Percentiles rank a stretch among this genome's conserved stretches.
Conservation (phyloP, 2,329 filamentous ascomycete species). For the Sarocladium strictum region DNA sequence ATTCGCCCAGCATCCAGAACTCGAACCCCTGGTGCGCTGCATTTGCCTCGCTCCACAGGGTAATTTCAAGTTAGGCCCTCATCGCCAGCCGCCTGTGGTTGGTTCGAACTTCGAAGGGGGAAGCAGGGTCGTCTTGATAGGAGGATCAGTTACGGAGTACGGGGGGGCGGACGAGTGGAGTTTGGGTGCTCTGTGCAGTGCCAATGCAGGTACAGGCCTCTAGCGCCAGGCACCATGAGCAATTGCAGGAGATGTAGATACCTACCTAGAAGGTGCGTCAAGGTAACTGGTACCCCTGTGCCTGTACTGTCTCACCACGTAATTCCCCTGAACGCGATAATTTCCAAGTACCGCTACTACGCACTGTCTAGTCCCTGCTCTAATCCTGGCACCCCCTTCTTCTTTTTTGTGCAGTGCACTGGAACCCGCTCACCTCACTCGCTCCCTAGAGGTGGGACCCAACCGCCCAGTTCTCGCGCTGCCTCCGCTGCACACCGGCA, state of each 20-base stretch:
- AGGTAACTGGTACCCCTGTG: neutral
- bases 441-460: neutral
- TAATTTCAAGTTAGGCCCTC: neutral
- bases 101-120: neutral
- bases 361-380: neutral
- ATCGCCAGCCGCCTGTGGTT: neutral
- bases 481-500: no score
- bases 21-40: neutral
- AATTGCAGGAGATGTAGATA: neutral
- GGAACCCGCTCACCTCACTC: neutral
- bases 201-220: conserved; percentile 4
- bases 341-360: neutral
- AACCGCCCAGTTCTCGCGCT: neutral
- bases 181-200: neutral
- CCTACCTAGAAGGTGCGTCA: no score
- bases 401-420: neutral
- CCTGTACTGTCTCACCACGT: neutral
- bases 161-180: neutral
- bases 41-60: neutral
- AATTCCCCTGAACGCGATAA: neutral
- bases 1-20: neutral
- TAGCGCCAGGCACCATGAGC: neutral
- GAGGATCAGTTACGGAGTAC: neutral
- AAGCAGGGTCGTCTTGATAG: neutral
- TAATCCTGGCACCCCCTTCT: neutral